Evolutionary conservation across 495 filamentous ascomycete genomes (phyloP), one percentile per base, ranked within the genome.

Genomic region (Schizothecium vesticola): DNA sequence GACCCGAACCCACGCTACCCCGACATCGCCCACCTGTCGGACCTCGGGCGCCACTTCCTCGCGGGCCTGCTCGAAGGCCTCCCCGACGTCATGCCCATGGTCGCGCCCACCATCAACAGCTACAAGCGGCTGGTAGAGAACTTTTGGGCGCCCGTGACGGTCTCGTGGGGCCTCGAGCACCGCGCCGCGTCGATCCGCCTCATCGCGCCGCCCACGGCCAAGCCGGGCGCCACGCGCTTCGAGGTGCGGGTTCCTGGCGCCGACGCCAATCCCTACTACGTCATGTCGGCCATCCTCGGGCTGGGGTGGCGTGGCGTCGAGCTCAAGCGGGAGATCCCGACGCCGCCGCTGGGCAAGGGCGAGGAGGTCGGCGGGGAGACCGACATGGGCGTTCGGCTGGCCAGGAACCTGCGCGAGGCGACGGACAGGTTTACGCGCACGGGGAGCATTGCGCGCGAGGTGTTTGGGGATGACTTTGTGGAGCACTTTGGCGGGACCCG

Each of bases 91-190:
- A 99, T 99, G 95, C 96, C 96, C 1, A 77, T 97, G 63, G 81
- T 98, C 11, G 96, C 94, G 2, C 95, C 95, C 1, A 99, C 92
- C 6, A 86, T 99, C 76, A 99, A 99, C 79, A 94, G 91, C 69
- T 99, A 98, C 82, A 99, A 99, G 76, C 89, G 96, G 1, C 85
- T 99, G 2, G 95, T 99, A 12, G 95, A 99, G 83, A 98, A 98
- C 76, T 97, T 97, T 80, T 98, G 96, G 96, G 95, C 95, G 0
- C 95, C 95, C 0, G 94, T 99, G 7, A 97, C 93, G 0, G 95
- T 97, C 1, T 96, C 91, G 2, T 99, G 95, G 96, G 95, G 96
- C 1, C 78, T 97, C 9, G 95, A 98, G 77, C 95, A 99, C 72
- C 91, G 95, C 55, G 93, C 93, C 1, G 95, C 95, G 0, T 96